Base-by-base conservation (phyloP, 345 rosid species). In the Carallia brachiata region DNA sequence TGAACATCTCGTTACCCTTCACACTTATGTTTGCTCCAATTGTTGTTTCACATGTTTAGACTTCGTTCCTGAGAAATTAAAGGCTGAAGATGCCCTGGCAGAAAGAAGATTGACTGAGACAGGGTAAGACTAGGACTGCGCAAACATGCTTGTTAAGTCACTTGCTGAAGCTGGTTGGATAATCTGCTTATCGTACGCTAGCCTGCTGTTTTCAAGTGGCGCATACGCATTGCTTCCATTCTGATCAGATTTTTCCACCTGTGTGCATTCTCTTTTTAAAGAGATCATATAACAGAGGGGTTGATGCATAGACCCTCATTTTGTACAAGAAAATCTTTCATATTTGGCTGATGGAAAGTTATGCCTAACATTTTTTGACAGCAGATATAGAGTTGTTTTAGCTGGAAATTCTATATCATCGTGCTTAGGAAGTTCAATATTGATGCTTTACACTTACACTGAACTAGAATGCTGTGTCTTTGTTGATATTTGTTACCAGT, bases 51-150 rank as follows among this genome's bases (percentile, higher is more conserved):
- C 69, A 53, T 52, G 18, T 64, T 65, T 70, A 91, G 98, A 93
- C 80, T 83, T 77, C 66, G 92, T 89, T 76, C 98, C 97, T 50
- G 85, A 78, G 85, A 89, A 87, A 82, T 34, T 88, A 52, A 87
- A 83, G 74, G 91, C 88, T 17, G 84, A 77, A 66, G 85, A 77
- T 62, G 97, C 94, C 7, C 75, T 87, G 77, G 79, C 82, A 39
- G 84, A 82, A 67, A 79, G 78, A 69, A 74, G 81, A 61, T 65
- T 44, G 61, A 27, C 58, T 10, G 78, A 79, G 83, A 57, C 63
- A 7, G 82, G 72, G 9, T 69, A 70, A 62, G 77, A 71, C 57
- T 84, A 79, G 73, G 75, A 70, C 59, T 62, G 2, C 28, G 39
- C 57, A 30, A 57, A 6, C 39, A 34, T 32, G 3, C 44, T 54